These are phyloP conservation scores for Hypocrella siamensis DNA, from an alignment of 2,329 filamentous ascomycete species.

Conservation along the genomic window DNA sequence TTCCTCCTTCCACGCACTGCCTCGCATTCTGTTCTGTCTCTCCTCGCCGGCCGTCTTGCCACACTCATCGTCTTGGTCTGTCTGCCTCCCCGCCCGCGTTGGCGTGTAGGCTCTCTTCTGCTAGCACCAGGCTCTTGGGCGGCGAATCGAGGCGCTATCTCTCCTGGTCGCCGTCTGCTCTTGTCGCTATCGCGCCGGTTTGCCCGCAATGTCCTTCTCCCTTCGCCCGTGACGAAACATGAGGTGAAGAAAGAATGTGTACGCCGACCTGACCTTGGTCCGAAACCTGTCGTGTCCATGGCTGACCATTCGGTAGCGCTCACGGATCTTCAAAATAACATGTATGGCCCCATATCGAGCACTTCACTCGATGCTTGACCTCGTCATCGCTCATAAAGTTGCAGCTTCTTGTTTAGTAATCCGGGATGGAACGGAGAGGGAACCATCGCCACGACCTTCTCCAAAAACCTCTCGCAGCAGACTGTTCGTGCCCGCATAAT, in stretches of 20 bases:
- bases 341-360: too few species aligned
- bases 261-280: constrained; percentile 10
- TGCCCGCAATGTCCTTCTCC: constrained; percentile 17
- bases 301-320: too few species aligned
- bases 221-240: constrained; percentile 18
- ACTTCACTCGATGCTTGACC: too few species aligned
- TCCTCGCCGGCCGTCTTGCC: too few species aligned
- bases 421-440: constrained; percentile 35
- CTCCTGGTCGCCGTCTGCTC: too few species aligned
- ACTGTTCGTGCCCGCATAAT: constrained; percentile 26
- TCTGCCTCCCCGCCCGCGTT: too few species aligned
- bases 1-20: too few species aligned
- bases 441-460: constrained; percentile 35
- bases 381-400: constrained; percentile 3
- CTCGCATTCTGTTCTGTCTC: too few species aligned
- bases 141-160: constrained; percentile 2
- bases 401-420: constrained; percentile 44
- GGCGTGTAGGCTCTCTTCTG: too few species aligned
- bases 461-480: constrained; percentile 39
- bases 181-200: constrained; percentile 13
- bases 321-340: constrained; percentile 32
- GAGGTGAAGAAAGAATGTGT: constrained; percentile 27
- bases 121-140: too few species aligned
- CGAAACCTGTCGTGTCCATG: neutral
- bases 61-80: too few species aligned